A percentile compares a stretch with the other conserved stretches of the same genome.
Conservation (phyloP, 768 basidiomycete genomes). For the Leccinellum luteum region DNA sequence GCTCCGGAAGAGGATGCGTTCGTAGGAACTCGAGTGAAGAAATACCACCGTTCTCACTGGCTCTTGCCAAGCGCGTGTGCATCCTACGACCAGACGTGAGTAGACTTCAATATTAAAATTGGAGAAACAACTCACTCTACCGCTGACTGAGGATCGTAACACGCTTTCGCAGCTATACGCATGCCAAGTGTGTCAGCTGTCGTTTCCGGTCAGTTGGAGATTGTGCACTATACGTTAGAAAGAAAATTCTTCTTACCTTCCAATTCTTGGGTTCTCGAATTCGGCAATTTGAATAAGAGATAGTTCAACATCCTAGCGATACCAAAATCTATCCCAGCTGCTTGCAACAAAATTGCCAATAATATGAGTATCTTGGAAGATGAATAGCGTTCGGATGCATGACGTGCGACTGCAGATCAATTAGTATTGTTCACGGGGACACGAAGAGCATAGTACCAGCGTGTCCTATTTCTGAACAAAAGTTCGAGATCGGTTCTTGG, state of each 20-base stretch:
- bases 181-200: slow-evolving; percentile 87
- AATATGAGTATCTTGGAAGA: slow-evolving; percentile 40
- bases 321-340: slow-evolving; percentile 54
- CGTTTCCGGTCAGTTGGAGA: slow-evolving; percentile 1
- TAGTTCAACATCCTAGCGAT: slow-evolving; percentile 47
- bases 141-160: slow-evolving; percentile 79
- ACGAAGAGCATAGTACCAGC: slow-evolving; percentile 42
- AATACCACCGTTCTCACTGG: slow-evolving; percentile 44
- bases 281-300: slow-evolving; percentile 69
- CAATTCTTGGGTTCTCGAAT: slow-evolving; percentile 75
- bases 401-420: slow-evolving; percentile 48
- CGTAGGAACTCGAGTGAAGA: slow-evolving; percentile 56
- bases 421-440: not conserved
- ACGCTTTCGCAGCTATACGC: slow-evolving; percentile 75
- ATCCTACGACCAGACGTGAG: slow-evolving; percentile 44
- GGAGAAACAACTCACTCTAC: slow-evolving; percentile 47
- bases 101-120: not conserved
- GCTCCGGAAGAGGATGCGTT: slow-evolving; percentile 78
- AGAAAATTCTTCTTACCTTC: slow-evolving; percentile 52
- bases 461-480: slow-evolving; percentile 70
- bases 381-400: slow-evolving; percentile 51
- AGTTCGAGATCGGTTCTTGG: not conserved
- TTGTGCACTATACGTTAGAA: not conserved
- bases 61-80: slow-evolving; percentile 61
- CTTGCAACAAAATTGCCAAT: slow-evolving; percentile 41